Evolutionary conservation across 176 grass and related monocot genomes (phyloP).

Genomic region (Triticum turgidum): DNA sequence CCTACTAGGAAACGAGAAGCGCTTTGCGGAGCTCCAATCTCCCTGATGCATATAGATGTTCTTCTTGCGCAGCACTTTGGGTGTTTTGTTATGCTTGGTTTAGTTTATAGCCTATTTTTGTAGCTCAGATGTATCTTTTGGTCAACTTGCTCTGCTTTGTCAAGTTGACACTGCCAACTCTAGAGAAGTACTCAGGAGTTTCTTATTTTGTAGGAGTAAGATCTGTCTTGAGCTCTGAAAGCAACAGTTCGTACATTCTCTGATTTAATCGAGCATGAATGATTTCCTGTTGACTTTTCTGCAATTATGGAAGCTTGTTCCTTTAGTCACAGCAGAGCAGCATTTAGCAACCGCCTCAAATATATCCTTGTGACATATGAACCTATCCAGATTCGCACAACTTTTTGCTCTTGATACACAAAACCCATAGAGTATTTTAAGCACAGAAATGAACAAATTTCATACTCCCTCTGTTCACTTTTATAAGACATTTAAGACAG

Average conservation of each 20-base stretch:
- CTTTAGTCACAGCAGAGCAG: background rate
- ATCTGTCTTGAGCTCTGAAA: background rate
- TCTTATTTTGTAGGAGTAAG: background rate
- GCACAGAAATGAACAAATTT: background rate
- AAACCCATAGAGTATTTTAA: background rate
- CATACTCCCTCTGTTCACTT: background rate
- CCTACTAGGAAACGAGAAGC: background rate
- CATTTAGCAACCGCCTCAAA: background rate
- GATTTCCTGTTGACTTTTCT: background rate
- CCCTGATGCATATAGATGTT: background rate
- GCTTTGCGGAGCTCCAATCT: conserved; percentile 16
- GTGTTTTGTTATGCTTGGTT: background rate
- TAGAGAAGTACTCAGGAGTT: background rate
- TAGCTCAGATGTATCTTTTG: conserved; percentile 23
- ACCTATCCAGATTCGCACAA: background rate
- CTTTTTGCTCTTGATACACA: background rate
- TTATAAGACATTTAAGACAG: too few relatives aligned
- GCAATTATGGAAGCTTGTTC: background rate
- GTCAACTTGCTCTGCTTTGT: background rate
- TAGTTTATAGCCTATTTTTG: background rate
- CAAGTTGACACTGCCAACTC: conserved; percentile 12
- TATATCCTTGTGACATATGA: background rate
- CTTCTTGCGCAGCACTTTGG: background rate
- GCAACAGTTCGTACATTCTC: background rate
- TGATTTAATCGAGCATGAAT: background rate